Base-by-base conservation (phyloP, 306 rosid genomes). In the Pyrus bretschneideri region DNA sequence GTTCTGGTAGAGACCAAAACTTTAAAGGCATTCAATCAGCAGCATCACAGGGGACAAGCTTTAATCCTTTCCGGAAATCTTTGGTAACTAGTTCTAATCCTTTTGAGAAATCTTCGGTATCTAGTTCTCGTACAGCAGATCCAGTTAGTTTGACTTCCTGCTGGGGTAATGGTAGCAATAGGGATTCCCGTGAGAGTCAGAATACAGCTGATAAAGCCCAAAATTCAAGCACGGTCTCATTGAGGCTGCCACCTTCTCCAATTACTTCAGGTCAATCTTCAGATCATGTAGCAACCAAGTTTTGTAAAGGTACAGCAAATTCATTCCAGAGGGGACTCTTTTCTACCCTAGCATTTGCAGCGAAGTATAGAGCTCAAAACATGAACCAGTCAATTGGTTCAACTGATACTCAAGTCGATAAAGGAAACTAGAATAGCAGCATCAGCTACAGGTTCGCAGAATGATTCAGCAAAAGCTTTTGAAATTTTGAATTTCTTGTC, bases 271-370 rank as follows among this genome's bases (percentile, higher is more conserved):
- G 63, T 63, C 89, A 82, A 69, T 79, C 86, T 67, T 87, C 91
- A 51, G 84, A 69, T 75, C 8, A 60, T 79, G 40, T 76, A 42
- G 81, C 81, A 74, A 80, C 92, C 71, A 74, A 81, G 55, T 72
- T 84, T 70, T 79, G 44, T 72, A 84, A 85, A 82, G 85, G 78
- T 63, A 78, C 81, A 11, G 72, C 85, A 77, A 82, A 71, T 69
- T 83, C 90, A 59, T 79, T 85, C 64, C 89, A 89, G 78, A 91
- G 76, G 83, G 86, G 90, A 51, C 76, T 87, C n/a, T 81, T 79
- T 44, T 90, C 96, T 4, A 90, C 93, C 30, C 81, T 86, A 52
- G 88, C 93, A 70, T 94, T 92, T 85, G 97, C 97, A 17, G 86
- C 91, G 38, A 59, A 73, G 68, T 73, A 57, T 11, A 49, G 15